A percentile compares a stretch with the other conserved stretches of the same genome.
These are phyloP conservation scores for Annulohypoxylon stygium DNA, from an alignment of 495 filamentous ascomycete species.

Conservation along the genomic window DNA sequence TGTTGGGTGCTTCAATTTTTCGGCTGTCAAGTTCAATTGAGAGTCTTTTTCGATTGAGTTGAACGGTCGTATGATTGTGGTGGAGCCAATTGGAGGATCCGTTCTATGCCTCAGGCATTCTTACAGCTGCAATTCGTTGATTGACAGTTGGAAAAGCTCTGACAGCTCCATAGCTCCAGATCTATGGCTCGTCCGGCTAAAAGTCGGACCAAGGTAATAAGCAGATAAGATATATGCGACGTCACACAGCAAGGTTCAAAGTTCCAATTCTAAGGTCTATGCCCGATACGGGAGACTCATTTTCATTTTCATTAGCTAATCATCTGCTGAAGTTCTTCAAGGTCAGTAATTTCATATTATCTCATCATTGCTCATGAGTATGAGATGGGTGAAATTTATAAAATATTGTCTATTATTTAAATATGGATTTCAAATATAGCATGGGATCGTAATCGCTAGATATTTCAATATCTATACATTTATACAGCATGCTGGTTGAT, in stretches of 20 bases:
- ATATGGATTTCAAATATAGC: neutral
- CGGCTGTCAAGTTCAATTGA: constrained; percentile 37
- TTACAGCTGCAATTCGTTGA: constrained; percentile 8
- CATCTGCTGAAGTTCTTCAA: neutral
- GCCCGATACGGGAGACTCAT: neutral
- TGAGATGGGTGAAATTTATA: neutral
- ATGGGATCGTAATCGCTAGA: neutral
- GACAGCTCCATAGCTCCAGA: constrained; percentile 34
- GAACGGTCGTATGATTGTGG: constrained; percentile 49
- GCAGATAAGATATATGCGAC: constrained; percentile 22
- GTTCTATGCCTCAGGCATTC: constrained; percentile 35
- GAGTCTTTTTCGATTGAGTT: constrained; percentile 46
- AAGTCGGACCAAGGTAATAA: constrained; percentile 49
- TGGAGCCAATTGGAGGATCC: constrained; percentile 46
- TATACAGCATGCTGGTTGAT: neutral
- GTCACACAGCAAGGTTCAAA: constrained; percentile 26
- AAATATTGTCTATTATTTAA: neutral
- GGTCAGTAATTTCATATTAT: neutral
- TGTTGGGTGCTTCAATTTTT: constrained; percentile 28
- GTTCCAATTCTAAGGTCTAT: too few relatives aligned
- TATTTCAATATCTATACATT: too few relatives aligned
- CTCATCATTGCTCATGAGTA: neutral
- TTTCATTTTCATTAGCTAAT: neutral
- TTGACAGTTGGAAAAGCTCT: constrained; percentile 30
- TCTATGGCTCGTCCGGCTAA: constrained; percentile 34